Percentiles rank a stretch among this genome's conserved stretches.
phyloP scores from a whole-genome alignment of 768 basidiomycete species.

The Cystofilobasidium macerans region DNA sequence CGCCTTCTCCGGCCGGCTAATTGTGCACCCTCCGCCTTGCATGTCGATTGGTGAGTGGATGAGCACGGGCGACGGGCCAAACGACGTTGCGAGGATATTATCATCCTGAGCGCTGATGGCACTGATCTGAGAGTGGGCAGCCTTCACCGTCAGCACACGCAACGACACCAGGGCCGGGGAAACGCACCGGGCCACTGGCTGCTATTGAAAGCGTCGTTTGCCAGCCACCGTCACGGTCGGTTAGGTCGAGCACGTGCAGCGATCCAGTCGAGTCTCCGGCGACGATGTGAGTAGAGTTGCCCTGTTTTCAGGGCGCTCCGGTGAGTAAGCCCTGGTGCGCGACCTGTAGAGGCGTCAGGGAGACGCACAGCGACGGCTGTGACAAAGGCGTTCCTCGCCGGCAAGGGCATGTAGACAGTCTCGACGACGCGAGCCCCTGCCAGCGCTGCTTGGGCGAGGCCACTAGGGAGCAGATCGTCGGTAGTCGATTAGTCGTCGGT shows the following conservation, averaged over 20 bases:
- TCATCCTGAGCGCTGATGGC: conserved; percentile 10
- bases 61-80: conserved; percentile 13
- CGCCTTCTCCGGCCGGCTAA: conserved; percentile 18
- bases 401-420: conserved; percentile 8
- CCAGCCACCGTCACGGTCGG: neutral
- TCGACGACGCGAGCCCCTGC: neutral
- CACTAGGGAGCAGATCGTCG: neutral
- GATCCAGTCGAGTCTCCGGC: conserved; percentile 2
- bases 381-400: conserved; percentile 5
- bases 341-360: too few species aligned
- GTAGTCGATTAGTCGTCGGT: neutral
- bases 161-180: neutral
- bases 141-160: neutral
- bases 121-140: conserved; percentile 3
- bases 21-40: neutral
- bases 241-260: conserved; percentile 5
- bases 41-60: conserved; percentile 16
- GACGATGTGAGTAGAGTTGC: neutral
- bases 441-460: conserved; percentile 3
- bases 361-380: neutral
- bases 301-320: too few species aligned
- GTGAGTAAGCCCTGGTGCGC: neutral
- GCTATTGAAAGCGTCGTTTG: neutral
- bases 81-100: conserved; percentile 20
- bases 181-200: neutral